Evolutionary conservation across 1,139 yeast genomes (phyloP).

Genomic region (Pichia sp.): DNA sequence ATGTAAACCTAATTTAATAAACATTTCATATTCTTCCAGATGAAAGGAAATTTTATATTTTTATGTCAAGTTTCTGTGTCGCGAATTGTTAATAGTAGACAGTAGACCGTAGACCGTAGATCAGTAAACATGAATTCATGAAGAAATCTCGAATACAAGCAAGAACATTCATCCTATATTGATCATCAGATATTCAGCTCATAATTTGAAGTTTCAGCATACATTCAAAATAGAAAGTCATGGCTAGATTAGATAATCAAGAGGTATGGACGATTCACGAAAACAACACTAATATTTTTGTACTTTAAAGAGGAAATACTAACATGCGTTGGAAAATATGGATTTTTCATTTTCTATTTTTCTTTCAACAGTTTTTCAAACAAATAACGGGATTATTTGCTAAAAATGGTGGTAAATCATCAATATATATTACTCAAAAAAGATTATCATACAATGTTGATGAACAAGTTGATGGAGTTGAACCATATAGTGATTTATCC

Average conservation of each 20-base stretch:
- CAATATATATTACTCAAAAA: slow-evolving; percentile 41
- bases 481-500: slow-evolving; percentile 16
- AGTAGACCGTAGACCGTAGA: too few relatives aligned
- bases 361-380: slow-evolving; percentile 31
- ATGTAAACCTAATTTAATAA: neutral
- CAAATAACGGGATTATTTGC: slow-evolving; percentile 29
- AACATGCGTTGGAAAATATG: slow-evolving; percentile 35
- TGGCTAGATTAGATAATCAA: slow-evolving; percentile 16
- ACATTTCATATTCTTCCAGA: neutral
- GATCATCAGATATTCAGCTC: slow-evolving; percentile 25
- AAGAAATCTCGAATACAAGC: too few relatives aligned
- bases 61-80: slow-evolving; percentile 16
- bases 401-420: slow-evolving; percentile 34
- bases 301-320: too few relatives aligned
- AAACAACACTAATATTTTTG: slow-evolving; percentile 10
- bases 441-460: slow-evolving; percentile 28
- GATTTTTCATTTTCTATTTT: neutral
- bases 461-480: slow-evolving; percentile 18
- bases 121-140: too few relatives aligned
- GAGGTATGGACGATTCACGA: slow-evolving; percentile 19
- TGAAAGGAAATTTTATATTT: neutral
- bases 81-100: too few relatives aligned
- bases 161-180: too few relatives aligned
- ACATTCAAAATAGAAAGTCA: neutral
- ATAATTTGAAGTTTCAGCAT: slow-evolving; percentile 9